Percentiles rank a stretch among this genome's conserved stretches.
phyloP scores from a whole-genome alignment of 139 green algal genomes.

The Marvania coccoides region DNA sequence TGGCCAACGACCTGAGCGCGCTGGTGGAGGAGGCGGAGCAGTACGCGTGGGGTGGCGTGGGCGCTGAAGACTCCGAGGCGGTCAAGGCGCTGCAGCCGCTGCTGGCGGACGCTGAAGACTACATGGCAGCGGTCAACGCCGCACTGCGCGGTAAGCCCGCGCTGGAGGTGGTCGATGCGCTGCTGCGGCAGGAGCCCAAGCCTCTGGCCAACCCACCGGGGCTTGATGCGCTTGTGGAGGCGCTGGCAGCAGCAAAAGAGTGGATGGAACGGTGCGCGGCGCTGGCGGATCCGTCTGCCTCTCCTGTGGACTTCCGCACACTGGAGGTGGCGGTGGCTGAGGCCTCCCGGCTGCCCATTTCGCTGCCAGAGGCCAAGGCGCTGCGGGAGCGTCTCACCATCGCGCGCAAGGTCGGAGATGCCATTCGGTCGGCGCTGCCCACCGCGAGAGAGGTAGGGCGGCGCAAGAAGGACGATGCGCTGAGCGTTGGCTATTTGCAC shows the following conservation, averaged over 20 bases:
- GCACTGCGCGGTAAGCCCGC: slow-evolving; percentile 20
- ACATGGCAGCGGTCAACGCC: slow-evolving; percentile 13
- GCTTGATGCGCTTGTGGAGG: slow-evolving; percentile 22
- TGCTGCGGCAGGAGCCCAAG: slow-evolving; percentile 25
- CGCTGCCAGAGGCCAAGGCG: slow-evolving; percentile 31
- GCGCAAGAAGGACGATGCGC: background rate
- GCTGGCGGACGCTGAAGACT: slow-evolving; percentile 3
- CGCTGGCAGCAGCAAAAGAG: background rate
- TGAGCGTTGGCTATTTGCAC: slow-evolving; percentile 14
- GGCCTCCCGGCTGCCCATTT: slow-evolving; percentile 14
- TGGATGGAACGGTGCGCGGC: slow-evolving; percentile 7
- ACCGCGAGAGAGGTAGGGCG: background rate
- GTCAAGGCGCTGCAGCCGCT: background rate
- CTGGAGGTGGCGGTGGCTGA: slow-evolving; percentile 33
- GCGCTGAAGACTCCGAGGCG: background rate
- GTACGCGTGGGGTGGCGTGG: slow-evolving; percentile 44
- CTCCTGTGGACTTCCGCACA: slow-evolving; percentile 8
- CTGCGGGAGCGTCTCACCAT: slow-evolving; percentile 28
- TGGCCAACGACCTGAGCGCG: slow-evolving; percentile 26
- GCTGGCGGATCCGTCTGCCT: background rate
- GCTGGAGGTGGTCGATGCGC: slow-evolving; percentile 27
- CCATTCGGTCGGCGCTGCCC: slow-evolving; percentile 20
- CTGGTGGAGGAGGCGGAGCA: slow-evolving; percentile 36
- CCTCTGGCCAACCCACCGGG: slow-evolving; percentile 4
- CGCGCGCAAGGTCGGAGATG: slow-evolving; percentile 30